Conservation (phyloP, 2,329 filamentous ascomycete genomes). For the Aureobasidium sp. region DNA sequence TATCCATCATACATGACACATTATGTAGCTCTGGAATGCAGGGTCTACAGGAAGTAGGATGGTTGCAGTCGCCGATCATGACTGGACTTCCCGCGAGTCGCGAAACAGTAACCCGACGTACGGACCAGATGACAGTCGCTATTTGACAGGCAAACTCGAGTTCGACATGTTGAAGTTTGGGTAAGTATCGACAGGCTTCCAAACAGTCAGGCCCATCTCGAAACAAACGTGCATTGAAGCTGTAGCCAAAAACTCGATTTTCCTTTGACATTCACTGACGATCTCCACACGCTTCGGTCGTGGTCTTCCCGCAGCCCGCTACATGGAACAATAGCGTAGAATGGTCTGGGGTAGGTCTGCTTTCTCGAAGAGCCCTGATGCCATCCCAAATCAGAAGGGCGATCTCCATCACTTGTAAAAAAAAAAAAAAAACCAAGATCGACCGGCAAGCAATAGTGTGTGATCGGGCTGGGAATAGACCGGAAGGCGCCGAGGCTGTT, state of each 20-base stretch:
- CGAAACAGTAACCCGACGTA: background rate
- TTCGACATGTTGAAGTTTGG: background rate
- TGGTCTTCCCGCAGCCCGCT: background rate
- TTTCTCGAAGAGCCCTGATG: background rate
- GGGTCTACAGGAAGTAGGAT: background rate
- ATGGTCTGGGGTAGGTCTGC: background rate
- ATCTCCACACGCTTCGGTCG: background rate
- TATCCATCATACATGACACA: background rate
- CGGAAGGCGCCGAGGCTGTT: conserved; percentile 3
- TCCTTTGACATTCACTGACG: background rate
- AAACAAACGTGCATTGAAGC: background rate
- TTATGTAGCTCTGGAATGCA: background rate
- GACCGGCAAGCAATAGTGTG: background rate
- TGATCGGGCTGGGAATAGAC: background rate
- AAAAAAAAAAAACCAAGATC: no score
- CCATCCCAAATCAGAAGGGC: background rate
- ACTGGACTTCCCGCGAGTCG: background rate
- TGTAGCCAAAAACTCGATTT: background rate
- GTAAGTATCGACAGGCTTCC: background rate
- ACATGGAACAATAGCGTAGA: conserved; percentile 1
- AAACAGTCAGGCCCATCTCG: background rate
- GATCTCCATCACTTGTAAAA: background rate
- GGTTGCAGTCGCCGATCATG: background rate
- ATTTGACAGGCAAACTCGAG: background rate
- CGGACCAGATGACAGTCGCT: background rate